These are phyloP conservation scores for Astrephomene gubernaculifera DNA, from an alignment of 139 green algal genomes.

Conservation along the genomic window DNA sequence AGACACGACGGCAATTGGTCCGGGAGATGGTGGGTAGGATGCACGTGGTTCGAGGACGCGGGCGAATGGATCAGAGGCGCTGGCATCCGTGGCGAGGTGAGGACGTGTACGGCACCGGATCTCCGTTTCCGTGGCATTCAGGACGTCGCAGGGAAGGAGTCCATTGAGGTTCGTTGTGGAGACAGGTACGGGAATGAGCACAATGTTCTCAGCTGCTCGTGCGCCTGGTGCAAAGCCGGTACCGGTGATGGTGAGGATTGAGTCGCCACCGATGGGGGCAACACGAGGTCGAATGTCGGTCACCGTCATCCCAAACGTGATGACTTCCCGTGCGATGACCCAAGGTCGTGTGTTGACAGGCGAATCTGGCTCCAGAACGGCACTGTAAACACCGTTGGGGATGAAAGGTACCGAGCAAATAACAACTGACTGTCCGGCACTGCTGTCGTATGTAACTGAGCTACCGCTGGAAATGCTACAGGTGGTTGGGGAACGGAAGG, in stretches of 20 bases:
- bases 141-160: constrained; percentile 29
- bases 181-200: constrained; percentile 41
- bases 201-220: not conserved
- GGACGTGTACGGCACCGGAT: constrained; percentile 26
- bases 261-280: constrained; percentile 42
- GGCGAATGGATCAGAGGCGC: constrained; percentile 14
- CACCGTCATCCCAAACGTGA: not conserved
- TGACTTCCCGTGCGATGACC: not conserved
- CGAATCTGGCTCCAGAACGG: not conserved
- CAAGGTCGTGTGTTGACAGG: not conserved
- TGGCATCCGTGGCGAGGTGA: constrained; percentile 26
- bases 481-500: not conserved
- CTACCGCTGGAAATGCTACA: not conserved
- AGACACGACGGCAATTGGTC: not conserved
- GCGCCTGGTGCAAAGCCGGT: constrained; percentile 9
- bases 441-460: not conserved
- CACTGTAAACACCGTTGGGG: not conserved
- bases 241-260: constrained; percentile 30
- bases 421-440: not conserved
- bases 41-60: not conserved
- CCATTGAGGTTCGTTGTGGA: constrained; percentile 44
- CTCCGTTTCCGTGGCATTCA: not conserved
- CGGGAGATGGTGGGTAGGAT: not conserved
- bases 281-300: not conserved
- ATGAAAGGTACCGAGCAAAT: not conserved